Evolutionary conservation across 345 rosid species (phyloP), one percentile per base, ranked within the genome.

Genomic region (Toxicodendron radicans): DNA sequence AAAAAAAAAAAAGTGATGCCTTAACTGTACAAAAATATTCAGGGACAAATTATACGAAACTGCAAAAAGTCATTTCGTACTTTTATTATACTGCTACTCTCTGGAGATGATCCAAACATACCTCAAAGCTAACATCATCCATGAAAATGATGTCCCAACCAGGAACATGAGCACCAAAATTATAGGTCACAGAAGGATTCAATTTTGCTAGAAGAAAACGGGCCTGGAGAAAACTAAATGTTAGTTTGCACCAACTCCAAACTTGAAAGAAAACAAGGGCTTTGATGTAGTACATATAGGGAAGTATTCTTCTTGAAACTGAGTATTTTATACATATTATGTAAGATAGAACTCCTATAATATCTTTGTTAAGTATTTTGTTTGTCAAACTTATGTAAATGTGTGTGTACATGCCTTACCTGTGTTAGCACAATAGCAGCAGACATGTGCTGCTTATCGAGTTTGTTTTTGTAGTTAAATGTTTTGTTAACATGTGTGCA

Each of bases 121-220:
- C 93, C 79, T 88, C 93, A 61, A 95, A 93, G 83, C 97, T 95
- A 58, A 91, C 98, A 74, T 95, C 99, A 66, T 95, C 97, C 0
- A 97, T 95, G 70, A 93, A 90, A 69, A 95, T 82, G 74, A 91
- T 48, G 75, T 88, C 94, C 56, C 86, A 92, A 1, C 94, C 91
- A 0, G 88, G 80, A 46, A 76, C 75, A 23, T 81, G 78, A 48
- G 82, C 71, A 68, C 84, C 87, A 0, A 88, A 81, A 77, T 80
- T 88, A 60, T 89, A 88, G 24, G 94, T 88, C 6, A 92, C 85
- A 3, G 93, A 93, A 43, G 99, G 99, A 76, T 95, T 95, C 75
- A 95, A 70, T 79, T 91, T 95, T 23, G 97, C 98, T 66, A 95
- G 81, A 73, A 95, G 99, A 75, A 91, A 95, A 57, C 99, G 96